Base-by-base conservation (phyloP, 106 monocot genomes). In the Acorus calamus region DNA sequence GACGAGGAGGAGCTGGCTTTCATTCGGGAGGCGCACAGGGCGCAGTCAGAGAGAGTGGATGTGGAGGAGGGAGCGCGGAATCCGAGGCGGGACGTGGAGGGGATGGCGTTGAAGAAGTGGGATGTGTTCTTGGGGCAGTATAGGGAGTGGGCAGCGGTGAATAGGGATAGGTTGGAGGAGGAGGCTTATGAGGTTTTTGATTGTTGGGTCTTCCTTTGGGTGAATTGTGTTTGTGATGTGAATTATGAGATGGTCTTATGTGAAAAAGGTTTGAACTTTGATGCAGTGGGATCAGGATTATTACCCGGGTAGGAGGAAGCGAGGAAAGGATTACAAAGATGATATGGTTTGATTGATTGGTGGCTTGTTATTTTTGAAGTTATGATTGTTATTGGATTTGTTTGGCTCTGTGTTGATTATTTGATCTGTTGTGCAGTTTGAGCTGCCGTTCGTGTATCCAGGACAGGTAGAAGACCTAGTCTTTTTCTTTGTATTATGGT, bases 281-380 rank as follows among this genome's bases (percentile, higher is more conserved):
- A 50, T 82, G 69, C 73, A 96, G 94, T 91, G 76, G 78, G 94
- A 96, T 57, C 94, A 96, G 69, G 94, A 96, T 76, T 96, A 91
- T 65, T 96, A 85, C 63, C 90, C 94, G 69, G 94, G 94, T 50
- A 82, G 94, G 72, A 84, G 94, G 53, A 96, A 96, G 77, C 71
- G 94, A 72, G 94, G 90, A 55, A 82, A 91, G 69, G 94, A 96
- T 52, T 96, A 91, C 74, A 87, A 85, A 68, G 94, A 96, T 14
- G 90, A 87, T 11, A 91, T 96, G 94, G 94, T 96, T 80, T 66
- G 47, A 55, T 9, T 46, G 54, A 6, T 6, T 43, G 5, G 6
- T 66, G 12, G 2, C 11, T 6, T 44, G 6, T 41, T 14, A 13
- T 44, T 57, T 53, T 42, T 58, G 4, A 5, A 54, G 28, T 28